Evolutionary conservation across 306 rosid species (phyloP).

Genomic region (Sesbania bispinosa): DNA sequence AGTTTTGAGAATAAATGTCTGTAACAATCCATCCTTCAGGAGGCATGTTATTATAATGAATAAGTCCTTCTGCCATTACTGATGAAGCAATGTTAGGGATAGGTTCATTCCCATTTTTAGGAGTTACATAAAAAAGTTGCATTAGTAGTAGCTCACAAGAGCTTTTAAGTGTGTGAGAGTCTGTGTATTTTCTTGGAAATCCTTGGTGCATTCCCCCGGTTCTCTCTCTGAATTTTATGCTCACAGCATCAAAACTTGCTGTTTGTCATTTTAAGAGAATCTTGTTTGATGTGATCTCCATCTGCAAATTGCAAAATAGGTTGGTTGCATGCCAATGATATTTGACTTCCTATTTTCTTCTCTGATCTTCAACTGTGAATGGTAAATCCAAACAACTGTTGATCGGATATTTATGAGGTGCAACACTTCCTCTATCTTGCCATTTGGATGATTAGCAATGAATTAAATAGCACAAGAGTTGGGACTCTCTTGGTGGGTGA

Average conservation of each 20-base stretch:
- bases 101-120: no score
- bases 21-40: constrained; percentile 8
- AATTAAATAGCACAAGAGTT: background rate
- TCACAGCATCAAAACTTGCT: background rate
- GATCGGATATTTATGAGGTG: background rate
- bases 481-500: background rate
- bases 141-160: no score
- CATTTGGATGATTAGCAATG: background rate
- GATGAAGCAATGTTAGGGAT: background rate
- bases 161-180: no score
- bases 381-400: background rate
- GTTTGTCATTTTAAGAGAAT: background rate
- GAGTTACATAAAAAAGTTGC: background rate
- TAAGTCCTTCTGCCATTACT: background rate
- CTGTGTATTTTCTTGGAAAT: background rate
- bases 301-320: background rate
- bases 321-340: background rate
- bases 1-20: background rate
- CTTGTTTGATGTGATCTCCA: background rate
- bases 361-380: background rate
- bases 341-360: background rate
- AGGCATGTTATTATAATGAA: background rate
- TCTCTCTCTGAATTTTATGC: background rate
- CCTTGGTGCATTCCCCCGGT: background rate
- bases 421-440: background rate